These are phyloP conservation scores for Chlorociboria aeruginascens DNA, from an alignment of 495 filamentous ascomycete genomes.

Conservation along the genomic window DNA sequence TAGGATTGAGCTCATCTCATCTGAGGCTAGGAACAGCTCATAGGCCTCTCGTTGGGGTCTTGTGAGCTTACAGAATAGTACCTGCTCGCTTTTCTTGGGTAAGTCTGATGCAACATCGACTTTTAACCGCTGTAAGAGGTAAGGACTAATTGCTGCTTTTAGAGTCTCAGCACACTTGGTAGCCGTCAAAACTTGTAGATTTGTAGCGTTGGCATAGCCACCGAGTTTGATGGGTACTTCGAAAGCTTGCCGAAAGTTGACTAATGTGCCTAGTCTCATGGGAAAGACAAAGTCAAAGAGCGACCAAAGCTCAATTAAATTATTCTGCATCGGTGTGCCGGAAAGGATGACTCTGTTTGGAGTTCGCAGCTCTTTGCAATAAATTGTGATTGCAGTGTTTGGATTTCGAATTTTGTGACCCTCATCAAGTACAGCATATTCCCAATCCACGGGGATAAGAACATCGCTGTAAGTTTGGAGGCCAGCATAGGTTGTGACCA, in stretches of 20 bases:
- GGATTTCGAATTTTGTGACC: slow-evolving; percentile 97
- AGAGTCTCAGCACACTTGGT: slow-evolving; percentile 81
- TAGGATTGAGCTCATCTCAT: slow-evolving; percentile 69
- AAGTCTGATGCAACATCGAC: slow-evolving; percentile 87
- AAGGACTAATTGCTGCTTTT: slow-evolving; percentile 83
- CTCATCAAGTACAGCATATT: slow-evolving; percentile 89
- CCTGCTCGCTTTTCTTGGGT: slow-evolving; percentile 88
- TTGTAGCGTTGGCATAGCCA: slow-evolving; percentile 87
- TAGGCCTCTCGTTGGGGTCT: slow-evolving; percentile 65
- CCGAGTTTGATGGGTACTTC: slow-evolving; percentile 85
- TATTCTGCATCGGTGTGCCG: slow-evolving; percentile 96
- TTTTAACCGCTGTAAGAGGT: slow-evolving; percentile 87
- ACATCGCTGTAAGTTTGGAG: slow-evolving; percentile 75
- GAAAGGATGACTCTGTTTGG: slow-evolving; percentile 85
- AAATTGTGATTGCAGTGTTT: slow-evolving; percentile 80
- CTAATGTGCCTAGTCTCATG: slow-evolving; percentile 84
- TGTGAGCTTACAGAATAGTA: slow-evolving; percentile 88
- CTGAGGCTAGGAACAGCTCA: slow-evolving; percentile 64
- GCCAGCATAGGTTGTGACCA: slow-evolving; percentile 91
- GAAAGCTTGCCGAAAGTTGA: slow-evolving; percentile 79
- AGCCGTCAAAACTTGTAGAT: slow-evolving; percentile 83
- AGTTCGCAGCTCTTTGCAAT: slow-evolving; percentile 83
- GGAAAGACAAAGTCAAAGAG: slow-evolving; percentile 94
- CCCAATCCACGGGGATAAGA: slow-evolving; percentile 75
- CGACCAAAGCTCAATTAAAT: slow-evolving; percentile 91